Evolutionary conservation across 129 eudicot genomes (phyloP).

Genomic region (Lactuca sativa): DNA sequence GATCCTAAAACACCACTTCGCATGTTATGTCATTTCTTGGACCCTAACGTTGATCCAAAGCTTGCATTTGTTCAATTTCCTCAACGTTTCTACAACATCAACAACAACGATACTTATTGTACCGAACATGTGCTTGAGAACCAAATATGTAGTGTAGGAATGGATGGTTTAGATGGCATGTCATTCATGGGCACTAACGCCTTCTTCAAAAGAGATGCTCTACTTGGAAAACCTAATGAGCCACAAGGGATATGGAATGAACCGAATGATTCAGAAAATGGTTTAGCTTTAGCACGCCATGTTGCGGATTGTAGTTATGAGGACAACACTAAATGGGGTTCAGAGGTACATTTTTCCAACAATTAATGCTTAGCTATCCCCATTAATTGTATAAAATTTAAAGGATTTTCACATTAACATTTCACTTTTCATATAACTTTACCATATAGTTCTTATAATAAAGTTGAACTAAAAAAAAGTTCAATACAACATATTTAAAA

Average conservation of each 20-base stretch:
- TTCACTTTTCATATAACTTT: no score
- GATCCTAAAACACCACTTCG: conserved; percentile 59
- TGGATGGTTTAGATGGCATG: conserved; percentile 64
- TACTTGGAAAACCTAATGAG: conserved; percentile 26
- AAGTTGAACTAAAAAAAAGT: no score
- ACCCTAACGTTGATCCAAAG: conserved; percentile 38
- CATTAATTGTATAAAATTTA: no score
- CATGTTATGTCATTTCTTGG: conserved; percentile 46
- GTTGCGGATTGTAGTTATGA: conserved; percentile 43
- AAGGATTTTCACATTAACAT: no score
- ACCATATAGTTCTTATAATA: no score
- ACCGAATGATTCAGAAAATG: conserved; percentile 24
- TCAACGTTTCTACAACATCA: conserved; percentile 55
- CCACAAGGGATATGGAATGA: conserved; percentile 21
- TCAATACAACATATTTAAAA: no score
- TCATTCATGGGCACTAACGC: conserved; percentile 53
- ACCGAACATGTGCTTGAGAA: conserved; percentile 32
- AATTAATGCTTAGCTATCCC: not conserved
- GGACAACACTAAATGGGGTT: conserved; percentile 45
- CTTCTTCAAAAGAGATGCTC: conserved; percentile 55
- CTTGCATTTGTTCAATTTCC: conserved; percentile 69
- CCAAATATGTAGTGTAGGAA: conserved; percentile 35
- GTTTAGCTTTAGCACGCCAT: conserved; percentile 22
- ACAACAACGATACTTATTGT: conserved; percentile 50
- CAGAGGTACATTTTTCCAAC: conserved; percentile 24